Evolutionary conservation across 129 eudicot genomes (phyloP).

Genomic region (Rutidosis leptorrhynchoides): DNA sequence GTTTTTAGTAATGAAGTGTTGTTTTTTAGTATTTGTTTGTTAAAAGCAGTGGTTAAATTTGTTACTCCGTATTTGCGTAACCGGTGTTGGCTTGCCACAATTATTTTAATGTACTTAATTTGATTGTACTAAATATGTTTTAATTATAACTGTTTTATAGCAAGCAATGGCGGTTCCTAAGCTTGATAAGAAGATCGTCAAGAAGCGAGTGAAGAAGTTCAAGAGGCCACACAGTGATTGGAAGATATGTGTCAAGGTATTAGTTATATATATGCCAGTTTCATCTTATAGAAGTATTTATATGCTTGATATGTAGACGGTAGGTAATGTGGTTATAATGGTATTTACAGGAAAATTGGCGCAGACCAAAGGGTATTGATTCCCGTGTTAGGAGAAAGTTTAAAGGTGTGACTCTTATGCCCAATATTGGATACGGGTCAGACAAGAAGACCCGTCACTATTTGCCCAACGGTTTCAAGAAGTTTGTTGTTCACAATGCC

Average conservation of each 20-base stretch:
- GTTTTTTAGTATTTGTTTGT: neutral
- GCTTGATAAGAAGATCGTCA: constrained; percentile 72
- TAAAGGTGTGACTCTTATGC: no score
- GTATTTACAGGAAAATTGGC: constrained; percentile 50
- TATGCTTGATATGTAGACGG: neutral
- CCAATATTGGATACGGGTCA: no score
- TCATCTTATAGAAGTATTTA: no score
- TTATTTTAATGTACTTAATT: no score
- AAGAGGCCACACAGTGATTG: constrained; percentile 89
- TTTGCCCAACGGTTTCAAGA: constrained; percentile 74
- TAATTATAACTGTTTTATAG: neutral
- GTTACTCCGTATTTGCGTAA: neutral
- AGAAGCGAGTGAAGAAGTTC: constrained; percentile 89
- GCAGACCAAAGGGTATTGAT: constrained; percentile 78
- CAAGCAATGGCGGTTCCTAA: constrained; percentile 73
- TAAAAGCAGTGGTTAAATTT: neutral
- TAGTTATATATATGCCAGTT: neutral
- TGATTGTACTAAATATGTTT: no score
- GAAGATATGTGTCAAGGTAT: constrained; percentile 64
- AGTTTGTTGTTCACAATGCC: constrained; percentile 76
- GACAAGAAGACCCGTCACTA: no score
- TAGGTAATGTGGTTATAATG: no score
- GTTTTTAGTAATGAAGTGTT: neutral
- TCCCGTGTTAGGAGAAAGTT: no score
- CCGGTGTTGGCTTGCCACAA: neutral